Base-by-base conservation (phyloP, 2,329 filamentous ascomycete genomes). In the Colletotrichum sp. region DNA sequence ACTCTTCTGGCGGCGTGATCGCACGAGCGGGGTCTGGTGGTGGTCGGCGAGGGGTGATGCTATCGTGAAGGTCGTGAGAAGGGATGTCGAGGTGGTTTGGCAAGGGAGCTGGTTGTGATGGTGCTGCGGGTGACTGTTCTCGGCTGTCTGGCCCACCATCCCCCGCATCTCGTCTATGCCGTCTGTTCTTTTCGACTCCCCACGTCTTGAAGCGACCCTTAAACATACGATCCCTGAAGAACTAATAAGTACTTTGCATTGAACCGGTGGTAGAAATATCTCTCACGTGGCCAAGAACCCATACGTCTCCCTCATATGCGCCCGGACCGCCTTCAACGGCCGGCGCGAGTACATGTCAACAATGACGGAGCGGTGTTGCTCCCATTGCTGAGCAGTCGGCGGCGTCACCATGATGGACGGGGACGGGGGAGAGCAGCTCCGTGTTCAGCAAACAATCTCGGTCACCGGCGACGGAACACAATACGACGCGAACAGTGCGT, bases 201-300 rank as follows among this genome's bases (percentile, higher is more conserved):
- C 72, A 74, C 3, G 47, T 21, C 36, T 66, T 72, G 21, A 74
- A 73, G 27, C 72, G 54, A 13, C 58, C 59, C 51, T 74, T 74
- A 59, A 69, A 74, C 72, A 74, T 74, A 8, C 72, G 72, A n/a
- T 72, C 69, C 18, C 72, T 74, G 43, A 3, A 8, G 5, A n/a
- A 16, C 15, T 34, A 62, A 21, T 27, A 47, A 47, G 43, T 47
- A 47, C 43, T 47, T 13, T 47, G 43, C 43, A 47, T 47, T 24
- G 21, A 16, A 18, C 18, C 43, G 29, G 6, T 38, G 38, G n/a
- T 11, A 16, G 33, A 15, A n/a, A 33, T 21, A 27, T 33, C 64
- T 69, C 72, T 72, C 54, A 74, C 72, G 72, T 73, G 38, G 72
- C 72, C 12, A 69, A 21, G 61, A 74, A 74, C 6, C 70, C 69